phyloP scores from a whole-genome alignment of 192 early-diverging fungal genomes.

The Gonapodya prolifera region DNA sequence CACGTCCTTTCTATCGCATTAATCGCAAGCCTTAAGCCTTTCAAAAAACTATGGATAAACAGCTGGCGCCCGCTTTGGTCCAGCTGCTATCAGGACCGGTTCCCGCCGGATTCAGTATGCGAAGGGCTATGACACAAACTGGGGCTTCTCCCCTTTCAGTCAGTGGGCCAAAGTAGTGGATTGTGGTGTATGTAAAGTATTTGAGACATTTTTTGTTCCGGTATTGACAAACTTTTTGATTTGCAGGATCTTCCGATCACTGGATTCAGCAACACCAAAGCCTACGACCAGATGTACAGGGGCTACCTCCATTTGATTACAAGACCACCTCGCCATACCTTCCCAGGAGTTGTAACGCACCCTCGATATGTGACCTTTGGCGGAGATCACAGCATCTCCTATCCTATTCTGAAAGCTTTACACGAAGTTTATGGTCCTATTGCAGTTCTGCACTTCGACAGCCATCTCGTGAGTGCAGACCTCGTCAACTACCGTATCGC shows the following conservation, averaged over 20 bases:
- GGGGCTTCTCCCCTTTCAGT: background rate
- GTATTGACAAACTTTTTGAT: background rate
- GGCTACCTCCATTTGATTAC: background rate
- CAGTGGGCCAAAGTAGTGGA: background rate
- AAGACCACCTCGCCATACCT: background rate
- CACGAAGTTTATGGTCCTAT: background rate
- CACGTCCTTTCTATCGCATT: too few species aligned
- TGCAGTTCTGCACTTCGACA: slow-evolving; percentile 3
- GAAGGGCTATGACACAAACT: background rate
- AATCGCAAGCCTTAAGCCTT: too few species aligned
- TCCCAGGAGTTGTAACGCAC: background rate
- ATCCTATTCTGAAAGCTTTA: background rate
- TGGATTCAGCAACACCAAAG: background rate
- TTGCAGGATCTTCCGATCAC: background rate
- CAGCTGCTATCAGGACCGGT: background rate
- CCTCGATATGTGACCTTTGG: background rate
- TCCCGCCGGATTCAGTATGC: background rate
- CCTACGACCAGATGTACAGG: background rate
- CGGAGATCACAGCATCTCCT: background rate
- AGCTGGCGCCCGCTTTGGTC: background rate
- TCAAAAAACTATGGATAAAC: background rate
- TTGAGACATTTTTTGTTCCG: too few species aligned
- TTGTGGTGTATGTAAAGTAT: too few species aligned
- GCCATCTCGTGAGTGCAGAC: background rate
- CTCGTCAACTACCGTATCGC: too few species aligned